Evolutionary conservation across 129 eudicot genomes (phyloP), one percentile per base, ranked within the genome.

Genomic region (Flaveria robusta): DNA sequence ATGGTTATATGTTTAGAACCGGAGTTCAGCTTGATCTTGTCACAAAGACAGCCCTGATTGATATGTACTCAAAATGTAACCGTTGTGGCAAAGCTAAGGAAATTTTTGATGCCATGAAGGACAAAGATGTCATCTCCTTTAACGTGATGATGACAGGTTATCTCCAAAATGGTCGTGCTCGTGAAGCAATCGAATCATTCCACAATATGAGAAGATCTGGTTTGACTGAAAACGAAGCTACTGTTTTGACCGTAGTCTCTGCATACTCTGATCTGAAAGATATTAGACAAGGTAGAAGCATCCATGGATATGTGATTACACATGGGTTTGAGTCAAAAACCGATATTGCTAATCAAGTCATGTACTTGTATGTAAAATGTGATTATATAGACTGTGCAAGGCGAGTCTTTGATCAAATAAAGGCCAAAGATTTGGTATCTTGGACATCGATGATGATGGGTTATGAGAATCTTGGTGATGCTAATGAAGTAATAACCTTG

Each of bases 361-460:
- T 86, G 72, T 68, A 79, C 55, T 64, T 84, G 74, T 88, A 88
- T 81, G 75, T 86, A 41, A 88, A 79, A 66, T 88, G 87, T 71
- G 83, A 82, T 71, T 56, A 66, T 66, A 43, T 88, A 50, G 72
- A 77, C 39, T 20, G 60, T 8, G 88, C 85, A 16, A 81, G 83
- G 55, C 81, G 41, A 65, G 70, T 88, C 59, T 88, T 86, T 74
- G 79, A 79, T 31, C 18, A 31, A 76, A 73, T 86, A 69, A 76
- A 68, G 59, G 20, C 70, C 47, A 88, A 79, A 51, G 90, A 88
- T 67, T 46, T 83, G 72, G 87, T 84, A 10, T 83, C 93, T 19
- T 88, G 90, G 88, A 88, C 93, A 46, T 83, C 93, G 18, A 72
- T 88, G 80, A 88, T 88, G 90, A 86, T 34, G 81, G 93, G 86